Conservation (phyloP, 768 basidiomycete genomes). For the Mycena filopes region DNA sequence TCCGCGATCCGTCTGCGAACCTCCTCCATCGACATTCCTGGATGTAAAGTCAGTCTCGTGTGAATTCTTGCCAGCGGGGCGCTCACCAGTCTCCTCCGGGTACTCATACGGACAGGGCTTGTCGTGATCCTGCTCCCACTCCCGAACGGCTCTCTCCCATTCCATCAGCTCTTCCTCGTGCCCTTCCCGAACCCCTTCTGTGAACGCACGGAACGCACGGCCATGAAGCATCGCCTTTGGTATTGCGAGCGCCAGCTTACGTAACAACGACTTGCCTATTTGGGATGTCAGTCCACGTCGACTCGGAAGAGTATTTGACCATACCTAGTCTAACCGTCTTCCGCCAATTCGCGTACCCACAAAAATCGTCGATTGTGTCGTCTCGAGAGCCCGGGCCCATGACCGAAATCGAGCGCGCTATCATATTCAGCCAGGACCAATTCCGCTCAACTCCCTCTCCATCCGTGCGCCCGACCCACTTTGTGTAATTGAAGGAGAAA, state of each 20-base stretch:
- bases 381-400: conserved; percentile 29
- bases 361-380: conserved; percentile 34
- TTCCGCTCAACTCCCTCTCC: conserved; percentile 37
- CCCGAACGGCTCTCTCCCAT: conserved; percentile 28
- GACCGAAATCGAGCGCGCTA: conserved; percentile 28
- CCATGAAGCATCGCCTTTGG: conserved; percentile 31
- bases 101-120: conserved; percentile 31
- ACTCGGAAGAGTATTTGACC: not conserved
- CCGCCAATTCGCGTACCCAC: conserved; percentile 27
- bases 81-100: conserved; percentile 25
- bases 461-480: conserved; percentile 34
- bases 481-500: conserved; percentile 33
- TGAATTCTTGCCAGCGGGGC: not conserved
- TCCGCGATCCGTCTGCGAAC: conserved; percentile 24
- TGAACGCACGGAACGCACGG: conserved; percentile 24
- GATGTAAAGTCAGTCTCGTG: not conserved
- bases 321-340: conserved; percentile 16
- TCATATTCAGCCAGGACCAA: conserved; percentile 34
- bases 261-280: not conserved
- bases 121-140: conserved; percentile 29
- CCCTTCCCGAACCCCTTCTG: conserved; percentile 24
- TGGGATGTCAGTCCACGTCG: not conserved
- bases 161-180: conserved; percentile 23
- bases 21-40: conserved; percentile 26
- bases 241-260: conserved; percentile 24